Base-by-base conservation (phyloP, 768 basidiomycete genomes). In the Leucocoprinus sp. region DNA sequence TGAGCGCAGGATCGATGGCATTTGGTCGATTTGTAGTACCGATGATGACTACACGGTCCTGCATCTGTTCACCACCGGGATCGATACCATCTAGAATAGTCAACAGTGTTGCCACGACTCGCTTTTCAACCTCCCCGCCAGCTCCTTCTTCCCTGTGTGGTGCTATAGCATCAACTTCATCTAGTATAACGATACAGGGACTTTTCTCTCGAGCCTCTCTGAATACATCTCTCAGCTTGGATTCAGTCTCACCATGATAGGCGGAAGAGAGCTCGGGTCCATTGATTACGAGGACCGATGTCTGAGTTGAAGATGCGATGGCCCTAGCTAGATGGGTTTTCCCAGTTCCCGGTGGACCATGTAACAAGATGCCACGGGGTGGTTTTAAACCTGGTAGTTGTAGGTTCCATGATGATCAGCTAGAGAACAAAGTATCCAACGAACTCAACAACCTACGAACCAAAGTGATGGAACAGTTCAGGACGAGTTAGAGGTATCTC, bases 231-330 rank as follows among this genome's bases (percentile, higher is more conserved):
- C 96, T 81, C 27, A 99, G 69, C 51, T 82, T 80, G 0, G 87
- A 80, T 58, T 99, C 96, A 1, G 93, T 96, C 68, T 99, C 96
- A 34, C 96, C 96, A 57, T 98, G 96, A 57, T 91, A 98, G 1
- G 93, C 91, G 15, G 90, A 92, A 1, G 88, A 90, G 17, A 98
- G 75, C 58, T 97, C 93, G 9, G 96, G 93, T 0, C 96, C 96
- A 55, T 95, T 95, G 60, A 98, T 83, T 41, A 91, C 80, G 52
- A 99, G 75, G n/a, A 96, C 87, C 21, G 83, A 80, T 5, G 92
- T 87, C 23, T 75, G 76, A 1, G 87, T 88, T 4, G 93, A 90
- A 0, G 82, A 75, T 3, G 95, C 93, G 48, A 99, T 93, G 11
- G 93, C 89, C 50, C 92, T 82, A 8, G 96, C 95, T 2, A 99